Evolutionary conservation across 2,329 filamentous ascomycete species (phyloP), one percentile per base, ranked within the genome.

Genomic region (Aspergillus phoenicis): DNA sequence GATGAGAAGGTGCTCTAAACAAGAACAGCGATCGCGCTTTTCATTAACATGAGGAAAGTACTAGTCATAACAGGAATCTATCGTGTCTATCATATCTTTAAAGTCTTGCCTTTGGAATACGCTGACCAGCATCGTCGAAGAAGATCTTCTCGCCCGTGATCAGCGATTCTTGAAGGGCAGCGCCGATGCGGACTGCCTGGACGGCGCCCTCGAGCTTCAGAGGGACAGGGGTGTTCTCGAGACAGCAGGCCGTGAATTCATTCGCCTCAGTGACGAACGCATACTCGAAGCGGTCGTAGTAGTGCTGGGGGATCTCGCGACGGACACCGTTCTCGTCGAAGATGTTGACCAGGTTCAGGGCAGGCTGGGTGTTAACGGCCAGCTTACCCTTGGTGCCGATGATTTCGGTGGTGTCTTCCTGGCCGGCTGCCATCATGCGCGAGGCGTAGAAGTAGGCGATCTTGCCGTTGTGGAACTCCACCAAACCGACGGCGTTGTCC

Each of bases 381-480:
- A 90, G 68, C 71, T 89, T 89, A 22, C 87, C 87, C 66, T 83
- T 80, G 1, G 87, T 90, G 11, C 87, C 88, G 58, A 89, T 87
- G 63, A 90, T 84, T 75, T 90, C 87, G 0, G 87, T 89, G 61
- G 82, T 84, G 71, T 90, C 88, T 63, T 89, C 84, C 73, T 90
- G 87, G 0, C 88, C 88, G 0, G 85, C 83, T 0, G 87, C 85
- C 84, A 89, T 90, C 84, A 89, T 90, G 13, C 87, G 80, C 8
- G 80, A 84, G 45, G 80, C 82, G 72, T 87, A 90, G 62, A 89
- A 83, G 70, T 89, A 86, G 1, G 86, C 87, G 49, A 90, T 85
- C 69, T 84, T 83, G 47, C 84, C 86, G 54, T 82, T 82, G 68
- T 82, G 84, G 73, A 90, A 90, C 73, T 90, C 87, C 13, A 89